These are phyloP conservation scores for Mariannaea elegans DNA, from an alignment of 2,329 filamentous ascomycete genomes.

Conservation along the genomic window DNA sequence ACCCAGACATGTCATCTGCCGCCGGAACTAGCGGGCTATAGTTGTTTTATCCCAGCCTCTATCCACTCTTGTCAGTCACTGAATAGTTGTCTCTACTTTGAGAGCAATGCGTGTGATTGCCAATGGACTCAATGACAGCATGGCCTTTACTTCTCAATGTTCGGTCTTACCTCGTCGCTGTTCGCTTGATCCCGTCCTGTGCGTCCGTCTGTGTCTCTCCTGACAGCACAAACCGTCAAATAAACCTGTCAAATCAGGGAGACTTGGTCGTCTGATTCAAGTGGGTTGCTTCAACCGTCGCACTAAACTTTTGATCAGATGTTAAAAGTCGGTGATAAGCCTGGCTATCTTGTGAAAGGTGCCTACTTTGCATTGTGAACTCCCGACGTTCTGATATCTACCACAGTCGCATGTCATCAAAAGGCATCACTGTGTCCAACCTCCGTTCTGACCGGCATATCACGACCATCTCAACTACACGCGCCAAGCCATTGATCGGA, in stretches of 20 bases:
- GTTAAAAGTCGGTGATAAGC: neutral
- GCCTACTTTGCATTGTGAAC: no score
- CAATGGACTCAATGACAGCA: neutral
- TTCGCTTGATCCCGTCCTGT: neutral
- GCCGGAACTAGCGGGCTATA: neutral
- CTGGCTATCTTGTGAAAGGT: no score
- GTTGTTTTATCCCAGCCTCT: neutral
- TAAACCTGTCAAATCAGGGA: neutral
- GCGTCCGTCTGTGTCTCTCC: neutral
- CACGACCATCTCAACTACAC: no score
- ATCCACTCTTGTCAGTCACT: neutral
- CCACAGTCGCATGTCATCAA: no score
- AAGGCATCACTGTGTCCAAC: no score
- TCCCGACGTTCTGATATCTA: no score
- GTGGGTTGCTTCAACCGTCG: neutral
- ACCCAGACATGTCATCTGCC: neutral
- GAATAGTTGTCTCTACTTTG: neutral
- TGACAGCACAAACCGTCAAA: neutral
- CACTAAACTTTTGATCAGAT: neutral
- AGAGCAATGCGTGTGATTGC: neutral
- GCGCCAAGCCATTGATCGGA: no score
- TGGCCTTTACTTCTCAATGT: neutral
- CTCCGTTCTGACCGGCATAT: no score
- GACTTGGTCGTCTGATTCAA: constrained; percentile 9
- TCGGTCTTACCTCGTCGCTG: constrained; percentile 14